Conservation (phyloP, 768 basidiomycete species). For the Cyclocybe aegerita region DNA sequence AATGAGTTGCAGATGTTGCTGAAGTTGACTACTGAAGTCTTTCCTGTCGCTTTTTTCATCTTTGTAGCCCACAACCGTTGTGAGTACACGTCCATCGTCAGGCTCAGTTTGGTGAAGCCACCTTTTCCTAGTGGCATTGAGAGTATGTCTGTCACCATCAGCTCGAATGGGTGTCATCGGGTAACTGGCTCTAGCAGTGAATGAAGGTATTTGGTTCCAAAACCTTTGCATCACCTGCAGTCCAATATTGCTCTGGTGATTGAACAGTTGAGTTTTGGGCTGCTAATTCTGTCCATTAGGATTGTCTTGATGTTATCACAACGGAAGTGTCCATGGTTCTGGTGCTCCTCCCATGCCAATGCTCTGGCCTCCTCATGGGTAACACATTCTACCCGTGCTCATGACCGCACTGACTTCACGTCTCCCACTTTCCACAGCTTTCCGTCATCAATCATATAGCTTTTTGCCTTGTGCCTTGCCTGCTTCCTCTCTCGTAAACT, state of each 20-base stretch:
- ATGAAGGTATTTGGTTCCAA: slow-evolving; percentile 28
- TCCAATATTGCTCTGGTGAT: slow-evolving; percentile 24
- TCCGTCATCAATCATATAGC: slow-evolving; percentile 25
- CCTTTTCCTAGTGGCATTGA: slow-evolving; percentile 31
- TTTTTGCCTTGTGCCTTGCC: slow-evolving; percentile 21
- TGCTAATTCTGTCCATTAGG: slow-evolving; percentile 24
- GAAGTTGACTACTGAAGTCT: slow-evolving; percentile 21
- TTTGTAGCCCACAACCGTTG: slow-evolving; percentile 29
- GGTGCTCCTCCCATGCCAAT: slow-evolving; percentile 20
- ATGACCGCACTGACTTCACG: slow-evolving; percentile 10
- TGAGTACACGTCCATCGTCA: slow-evolving; percentile 30
- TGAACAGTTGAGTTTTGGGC: slow-evolving; percentile 25
- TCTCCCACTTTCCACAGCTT: slow-evolving; percentile 25
- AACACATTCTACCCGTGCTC: slow-evolving; percentile 25
- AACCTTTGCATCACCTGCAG: slow-evolving; percentile 27
- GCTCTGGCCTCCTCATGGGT: slow-evolving; percentile 22
- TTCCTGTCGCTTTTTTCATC: slow-evolving; percentile 23
- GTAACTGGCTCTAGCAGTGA: slow-evolving; percentile 36
- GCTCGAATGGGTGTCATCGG: slow-evolving; percentile 33
- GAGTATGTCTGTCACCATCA: slow-evolving; percentile 35
- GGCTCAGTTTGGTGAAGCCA: slow-evolving; percentile 23
- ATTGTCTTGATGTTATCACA: slow-evolving; percentile 30
- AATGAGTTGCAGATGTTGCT: slow-evolving; percentile 21
- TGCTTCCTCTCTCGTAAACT: slow-evolving; percentile 11
- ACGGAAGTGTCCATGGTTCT: slow-evolving; percentile 29